Conservation (phyloP, 2,329 filamentous ascomycete species). For the Beauveria pseudobassiana region DNA sequence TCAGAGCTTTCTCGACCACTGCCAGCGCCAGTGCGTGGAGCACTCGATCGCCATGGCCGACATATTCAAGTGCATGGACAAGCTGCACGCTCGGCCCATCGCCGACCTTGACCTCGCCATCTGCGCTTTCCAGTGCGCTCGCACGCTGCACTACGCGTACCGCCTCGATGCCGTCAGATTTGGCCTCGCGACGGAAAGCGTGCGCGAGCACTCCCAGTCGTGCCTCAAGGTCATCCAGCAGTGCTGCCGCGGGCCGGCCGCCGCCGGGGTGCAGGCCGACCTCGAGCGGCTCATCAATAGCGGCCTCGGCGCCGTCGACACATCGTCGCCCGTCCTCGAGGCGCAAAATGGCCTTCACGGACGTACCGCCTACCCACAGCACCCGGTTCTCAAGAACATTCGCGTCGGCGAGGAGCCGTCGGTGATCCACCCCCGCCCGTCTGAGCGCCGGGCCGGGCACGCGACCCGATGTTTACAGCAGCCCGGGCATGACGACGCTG, state of each 20-base stretch:
- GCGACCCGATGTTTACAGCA: constrained; percentile 19
- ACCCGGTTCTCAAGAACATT: constrained; percentile 10
- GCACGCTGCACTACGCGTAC: constrained; percentile 44
- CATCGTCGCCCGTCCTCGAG: constrained; percentile 8
- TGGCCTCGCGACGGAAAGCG: constrained; percentile 36
- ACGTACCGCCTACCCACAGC: constrained; percentile 7
- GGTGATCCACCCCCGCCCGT: constrained; percentile 6
- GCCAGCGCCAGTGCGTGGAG: constrained; percentile 43
- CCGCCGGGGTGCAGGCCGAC: constrained; percentile 38
- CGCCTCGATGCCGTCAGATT: constrained; percentile 37
- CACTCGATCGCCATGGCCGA: constrained; percentile 48
- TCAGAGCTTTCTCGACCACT: constrained; percentile 40
- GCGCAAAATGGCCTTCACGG: constrained; percentile 7
- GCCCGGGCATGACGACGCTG: constrained; percentile 10
- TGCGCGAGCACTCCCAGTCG: constrained; percentile 41
- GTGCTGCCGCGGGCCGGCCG: constrained; percentile 44
- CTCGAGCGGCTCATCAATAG: constrained; percentile 44
- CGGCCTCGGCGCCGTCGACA: constrained; percentile 26
- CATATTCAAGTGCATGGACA: constrained; percentile 45
- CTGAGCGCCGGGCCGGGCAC: background rate
- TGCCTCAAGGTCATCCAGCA: constrained; percentile 44
- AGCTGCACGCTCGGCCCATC: constrained; percentile 43
- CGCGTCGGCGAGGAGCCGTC: constrained; percentile 13
- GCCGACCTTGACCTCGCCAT: constrained; percentile 48
- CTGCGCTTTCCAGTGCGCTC: constrained; percentile 48